A percentile compares a stretch with the other conserved stretches of the same genome.
These are phyloP conservation scores for Hirsutella thompsonii DNA, from an alignment of 2,329 filamentous ascomycete species.

Conservation along the genomic window DNA sequence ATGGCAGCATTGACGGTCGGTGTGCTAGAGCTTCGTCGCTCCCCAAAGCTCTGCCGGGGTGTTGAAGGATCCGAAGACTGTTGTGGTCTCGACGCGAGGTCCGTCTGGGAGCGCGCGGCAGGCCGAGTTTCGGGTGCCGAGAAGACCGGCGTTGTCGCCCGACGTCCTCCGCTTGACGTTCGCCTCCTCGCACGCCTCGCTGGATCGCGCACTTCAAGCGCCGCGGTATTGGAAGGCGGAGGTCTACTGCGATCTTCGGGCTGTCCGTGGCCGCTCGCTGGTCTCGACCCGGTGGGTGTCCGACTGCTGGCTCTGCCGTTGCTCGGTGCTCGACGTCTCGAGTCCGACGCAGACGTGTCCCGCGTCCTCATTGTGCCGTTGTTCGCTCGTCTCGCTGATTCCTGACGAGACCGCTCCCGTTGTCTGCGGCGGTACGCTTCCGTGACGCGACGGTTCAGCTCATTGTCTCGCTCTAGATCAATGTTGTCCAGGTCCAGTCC, in stretches of 20 bases:
- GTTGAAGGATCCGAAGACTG: constrained; percentile 23
- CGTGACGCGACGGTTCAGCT: constrained; percentile 80
- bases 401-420: constrained; percentile 41
- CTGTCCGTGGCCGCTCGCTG: constrained; percentile 27
- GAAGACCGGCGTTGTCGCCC: constrained; percentile 35
- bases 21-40: constrained; percentile 28
- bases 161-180: constrained; percentile 41
- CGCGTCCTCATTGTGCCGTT: constrained; percentile 19
- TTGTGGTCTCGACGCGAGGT: constrained; percentile 37
- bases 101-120: constrained; percentile 51
- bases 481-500: constrained; percentile 83
- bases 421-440: constrained; percentile 75
- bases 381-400: constrained; percentile 31
- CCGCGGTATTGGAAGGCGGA: constrained; percentile 21
- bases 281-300: constrained; percentile 30
- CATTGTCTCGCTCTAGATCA: constrained; percentile 72
- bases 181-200: constrained; percentile 26
- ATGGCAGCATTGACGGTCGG: constrained; percentile 16
- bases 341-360: constrained; percentile 11
- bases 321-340: constrained; percentile 15
- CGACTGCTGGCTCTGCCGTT: constrained; percentile 15
- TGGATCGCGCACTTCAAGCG: constrained; percentile 18
- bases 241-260: constrained; percentile 38
- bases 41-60: constrained; percentile 25
- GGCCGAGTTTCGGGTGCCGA: constrained; percentile 30